Conservation (phyloP, 148 eudicot species). For the Cornus kousa region DNA sequence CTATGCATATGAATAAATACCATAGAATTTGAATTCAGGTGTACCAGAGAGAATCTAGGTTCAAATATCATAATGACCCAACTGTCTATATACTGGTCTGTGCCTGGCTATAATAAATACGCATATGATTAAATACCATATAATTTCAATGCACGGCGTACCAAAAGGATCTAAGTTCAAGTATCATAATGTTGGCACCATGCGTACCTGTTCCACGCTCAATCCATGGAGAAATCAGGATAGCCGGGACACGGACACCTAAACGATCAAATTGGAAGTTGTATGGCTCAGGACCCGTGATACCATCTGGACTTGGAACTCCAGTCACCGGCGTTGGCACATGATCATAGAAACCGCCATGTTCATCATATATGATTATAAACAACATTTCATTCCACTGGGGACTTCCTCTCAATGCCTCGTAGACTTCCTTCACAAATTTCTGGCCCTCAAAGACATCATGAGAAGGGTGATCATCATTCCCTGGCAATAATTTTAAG, state of each 20-base stretch:
- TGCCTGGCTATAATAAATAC: too few relatives aligned
- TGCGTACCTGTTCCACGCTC: constrained; percentile 59
- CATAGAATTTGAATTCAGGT: too few relatives aligned
- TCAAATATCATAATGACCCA: too few relatives aligned
- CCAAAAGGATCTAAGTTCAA: too few relatives aligned
- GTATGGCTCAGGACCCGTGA: constrained; percentile 49
- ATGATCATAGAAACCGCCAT: constrained; percentile 69
- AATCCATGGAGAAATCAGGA: constrained; percentile 78
- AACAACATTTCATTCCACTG: constrained; percentile 68
- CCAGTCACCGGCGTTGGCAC: constrained; percentile 54
- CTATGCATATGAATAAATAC: too few relatives aligned
- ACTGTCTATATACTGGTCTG: too few relatives aligned
- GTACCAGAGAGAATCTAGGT: too few relatives aligned
- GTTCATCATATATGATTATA: constrained; percentile 53
- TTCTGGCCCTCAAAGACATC: constrained; percentile 51
- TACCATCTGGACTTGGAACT: constrained; percentile 55
- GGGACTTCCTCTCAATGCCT: constrained; percentile 59
- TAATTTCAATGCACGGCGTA: too few relatives aligned
- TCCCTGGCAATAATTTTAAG: constrained; percentile 54
- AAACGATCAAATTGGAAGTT: constrained; percentile 61
- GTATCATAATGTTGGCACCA: too few relatives aligned
- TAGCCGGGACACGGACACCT: constrained; percentile 70
- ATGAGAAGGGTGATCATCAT: constrained; percentile 86
- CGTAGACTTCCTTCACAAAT: constrained; percentile 59
- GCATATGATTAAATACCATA: too few relatives aligned